phyloP scores from a whole-genome alignment of 306 rosid species.

The Sicyos edulis region DNA sequence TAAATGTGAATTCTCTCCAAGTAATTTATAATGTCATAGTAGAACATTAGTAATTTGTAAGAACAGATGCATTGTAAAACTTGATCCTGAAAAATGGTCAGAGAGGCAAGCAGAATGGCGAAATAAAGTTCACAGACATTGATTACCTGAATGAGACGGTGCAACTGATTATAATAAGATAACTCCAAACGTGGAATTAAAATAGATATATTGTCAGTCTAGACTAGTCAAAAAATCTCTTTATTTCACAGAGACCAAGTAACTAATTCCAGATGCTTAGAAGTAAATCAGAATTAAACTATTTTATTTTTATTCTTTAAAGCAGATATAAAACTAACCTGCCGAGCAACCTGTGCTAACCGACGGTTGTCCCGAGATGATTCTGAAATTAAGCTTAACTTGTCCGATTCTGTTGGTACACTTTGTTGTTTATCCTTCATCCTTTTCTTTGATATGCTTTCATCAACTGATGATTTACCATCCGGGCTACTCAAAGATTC shows the following conservation, averaged over 20 bases:
- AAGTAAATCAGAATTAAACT: neutral
- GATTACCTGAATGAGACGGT: too few relatives aligned
- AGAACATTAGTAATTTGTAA: neutral
- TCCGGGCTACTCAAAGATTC: constrained; percentile 39
- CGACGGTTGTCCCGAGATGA: constrained; percentile 55
- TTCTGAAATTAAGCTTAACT: constrained; percentile 41
- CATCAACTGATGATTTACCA: constrained; percentile 36
- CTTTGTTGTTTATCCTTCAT: constrained; percentile 43
- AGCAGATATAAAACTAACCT: constrained; percentile 46
- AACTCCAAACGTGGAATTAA: too few relatives aligned
- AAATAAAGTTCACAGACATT: neutral
- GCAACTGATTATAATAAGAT: too few relatives aligned
- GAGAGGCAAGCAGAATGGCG: neutral
- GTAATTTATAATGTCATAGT: too few relatives aligned
- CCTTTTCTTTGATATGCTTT: constrained; percentile 32
- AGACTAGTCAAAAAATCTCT: neutral
- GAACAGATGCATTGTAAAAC: neutral
- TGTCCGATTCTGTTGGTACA: constrained; percentile 40
- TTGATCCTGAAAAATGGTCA: neutral
- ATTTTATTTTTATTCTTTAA: neutral
- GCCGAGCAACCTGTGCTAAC: constrained; percentile 64
- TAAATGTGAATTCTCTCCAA: constrained; percentile 5
- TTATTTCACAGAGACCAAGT: neutral
- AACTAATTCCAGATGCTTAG: constrained; percentile 1
- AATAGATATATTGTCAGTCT: neutral